Base-by-base conservation (phyloP, 352 stramenopile species). In the Phytophthora pini region DNA sequence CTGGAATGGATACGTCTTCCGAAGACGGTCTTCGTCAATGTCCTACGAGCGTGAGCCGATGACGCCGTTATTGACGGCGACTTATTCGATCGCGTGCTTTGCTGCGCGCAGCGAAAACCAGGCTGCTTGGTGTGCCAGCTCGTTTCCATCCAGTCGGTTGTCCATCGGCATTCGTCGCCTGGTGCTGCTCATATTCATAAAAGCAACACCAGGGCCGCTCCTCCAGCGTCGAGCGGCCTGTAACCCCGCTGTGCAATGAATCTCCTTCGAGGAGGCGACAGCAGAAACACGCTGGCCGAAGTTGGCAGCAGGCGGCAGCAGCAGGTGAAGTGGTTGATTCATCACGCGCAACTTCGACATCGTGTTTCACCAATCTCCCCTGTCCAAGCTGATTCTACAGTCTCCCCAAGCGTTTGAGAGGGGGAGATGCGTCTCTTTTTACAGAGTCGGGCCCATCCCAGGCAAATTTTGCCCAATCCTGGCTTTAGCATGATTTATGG, bases 71-170 rank as follows among this genome's bases (percentile, higher is more conserved):
- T 36, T 36, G 44, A 29, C 22, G 20, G 44, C 43, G 31, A 51
- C 39, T 29, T 50, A 40, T 10, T 20, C 24, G 26, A 65, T 65
- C 55, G 27, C 24, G 40, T 64, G 46, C 45, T 66, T 68, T 66
- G 64, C 36, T 47, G 27, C 64, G 64, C 38, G 50, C 57, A 68
- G 40, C 64, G 64, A 72, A 40, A 72, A 68, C 53, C 58, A 68
- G 64, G 51, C 58, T 68, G 58, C 51, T 64, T 72, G 51, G 64
- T 45, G 17, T 26, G 56, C 51, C 32, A 32, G 22, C 48, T 44
- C 38, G 24, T 36, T 46, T 61, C 57, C 64, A 68, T 31, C 34
- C 51, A 27, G 27, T 43, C 15, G 53, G 53, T 50, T 54, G 40
- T 44, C 36, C n/a, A 20, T 41, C 27, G 46, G 12, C 34, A 13